Conservation (phyloP, 2,329 filamentous ascomycete species). For the Oidium heveae region DNA sequence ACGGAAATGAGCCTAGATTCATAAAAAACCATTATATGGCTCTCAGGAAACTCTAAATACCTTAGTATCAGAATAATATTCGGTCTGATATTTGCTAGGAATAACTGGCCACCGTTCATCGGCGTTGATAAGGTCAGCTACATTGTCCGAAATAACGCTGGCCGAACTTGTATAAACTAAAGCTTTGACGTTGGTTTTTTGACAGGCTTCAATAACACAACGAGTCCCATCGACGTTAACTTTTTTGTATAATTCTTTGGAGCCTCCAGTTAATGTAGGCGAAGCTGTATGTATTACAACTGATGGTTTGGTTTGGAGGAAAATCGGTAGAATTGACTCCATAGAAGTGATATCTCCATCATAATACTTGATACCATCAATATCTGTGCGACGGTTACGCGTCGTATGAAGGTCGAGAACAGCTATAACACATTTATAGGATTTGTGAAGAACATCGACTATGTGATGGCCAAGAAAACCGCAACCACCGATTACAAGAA, state of each 20-base stretch:
- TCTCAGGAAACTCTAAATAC: too few relatives aligned
- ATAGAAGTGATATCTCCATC: conserved; percentile 55
- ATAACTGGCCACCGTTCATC: too few relatives aligned
- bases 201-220: conserved; percentile 50
- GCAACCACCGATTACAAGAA: conserved; percentile 61
- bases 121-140: conserved; percentile 42
- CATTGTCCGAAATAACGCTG: conserved; percentile 66
- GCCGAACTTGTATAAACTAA: conserved; percentile 83
- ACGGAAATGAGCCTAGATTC: too few relatives aligned
- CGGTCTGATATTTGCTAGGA: too few relatives aligned
- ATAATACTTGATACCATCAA: conserved; percentile 36
- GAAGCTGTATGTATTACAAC: conserved; percentile 82
- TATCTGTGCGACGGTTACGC: conserved; percentile 33
- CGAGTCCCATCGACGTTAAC: conserved; percentile 77
- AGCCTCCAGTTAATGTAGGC: conserved; percentile 28
- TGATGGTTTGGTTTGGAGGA: conserved; percentile 44
- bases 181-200: conserved; percentile 43
- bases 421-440: conserved; percentile 27
- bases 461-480: conserved; percentile 70
- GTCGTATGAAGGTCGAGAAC: conserved; percentile 49
- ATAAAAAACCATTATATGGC: too few relatives aligned
- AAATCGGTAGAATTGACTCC: conserved; percentile 31
- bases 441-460: conserved; percentile 39
- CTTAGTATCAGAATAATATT: too few relatives aligned
- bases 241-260: conserved; percentile 40